phyloP scores from a whole-genome alignment of 1,284 basidiomycete genomes.

The Coriolopsis trogii region DNA sequence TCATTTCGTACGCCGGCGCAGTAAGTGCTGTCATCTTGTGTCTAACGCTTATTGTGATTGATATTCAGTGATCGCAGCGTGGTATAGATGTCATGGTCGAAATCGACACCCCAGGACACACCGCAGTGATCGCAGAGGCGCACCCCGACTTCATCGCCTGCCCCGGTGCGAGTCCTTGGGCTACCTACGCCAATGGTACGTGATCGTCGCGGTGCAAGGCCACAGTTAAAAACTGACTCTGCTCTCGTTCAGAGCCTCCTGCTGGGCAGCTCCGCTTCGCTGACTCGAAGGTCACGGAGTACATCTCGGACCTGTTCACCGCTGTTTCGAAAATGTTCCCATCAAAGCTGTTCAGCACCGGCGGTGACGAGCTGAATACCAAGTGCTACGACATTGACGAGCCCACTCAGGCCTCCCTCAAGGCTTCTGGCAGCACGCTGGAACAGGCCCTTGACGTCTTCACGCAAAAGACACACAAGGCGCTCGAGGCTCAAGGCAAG shows the following conservation, averaged over 20 bases:
- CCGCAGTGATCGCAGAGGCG: slow-evolving; percentile 63
- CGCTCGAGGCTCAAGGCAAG: slow-evolving; percentile 48
- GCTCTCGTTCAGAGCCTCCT: slow-evolving; percentile 59
- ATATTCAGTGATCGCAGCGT: slow-evolving; percentile 43
- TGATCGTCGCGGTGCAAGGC: not conserved
- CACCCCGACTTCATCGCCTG: slow-evolving; percentile 81
- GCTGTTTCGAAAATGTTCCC: slow-evolving; percentile 50
- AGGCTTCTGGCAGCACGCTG: slow-evolving; percentile 52
- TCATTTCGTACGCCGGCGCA: slow-evolving; percentile 73
- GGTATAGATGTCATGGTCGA: slow-evolving; percentile 81
- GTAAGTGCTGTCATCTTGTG: slow-evolving; percentile 42
- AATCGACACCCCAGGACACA: slow-evolving; percentile 82
- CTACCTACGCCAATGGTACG: slow-evolving; percentile 59
- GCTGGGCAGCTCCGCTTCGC: slow-evolving; percentile 81
- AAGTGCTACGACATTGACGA: slow-evolving; percentile 70
- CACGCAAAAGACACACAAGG: slow-evolving; percentile 54
- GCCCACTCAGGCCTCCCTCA: slow-evolving; percentile 56
- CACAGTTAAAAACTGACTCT: not conserved
- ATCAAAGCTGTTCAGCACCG: slow-evolving; percentile 71
- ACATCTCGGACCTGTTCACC: slow-evolving; percentile 49
- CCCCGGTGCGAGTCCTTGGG: slow-evolving; percentile 63
- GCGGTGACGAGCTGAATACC: slow-evolving; percentile 83
- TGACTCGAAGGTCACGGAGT: slow-evolving; percentile 41
- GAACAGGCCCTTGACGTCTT: slow-evolving; percentile 68
- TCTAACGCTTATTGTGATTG: not conserved